These are phyloP conservation scores for Rehmannia glutinosa DNA, from an alignment of 257 asterid species.

Conservation along the genomic window DNA sequence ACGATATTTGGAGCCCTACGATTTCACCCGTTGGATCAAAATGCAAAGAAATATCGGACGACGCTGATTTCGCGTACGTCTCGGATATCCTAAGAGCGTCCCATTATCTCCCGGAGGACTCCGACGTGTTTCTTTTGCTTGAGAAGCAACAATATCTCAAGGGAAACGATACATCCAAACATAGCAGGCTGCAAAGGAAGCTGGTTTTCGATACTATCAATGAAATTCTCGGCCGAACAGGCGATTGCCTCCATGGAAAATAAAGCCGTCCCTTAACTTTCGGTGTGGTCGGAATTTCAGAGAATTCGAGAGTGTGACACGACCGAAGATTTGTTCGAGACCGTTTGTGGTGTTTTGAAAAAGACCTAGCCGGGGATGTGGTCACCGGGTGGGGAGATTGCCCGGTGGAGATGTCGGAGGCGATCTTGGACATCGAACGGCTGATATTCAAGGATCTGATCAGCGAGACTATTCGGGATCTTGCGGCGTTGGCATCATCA, in stretches of 20 bases:
- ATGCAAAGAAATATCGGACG: conserved; percentile 29
- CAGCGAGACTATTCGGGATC: conserved; percentile 64
- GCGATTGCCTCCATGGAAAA: conserved; percentile 80
- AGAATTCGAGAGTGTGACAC: conserved; percentile 42
- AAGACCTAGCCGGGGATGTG: conserved; percentile 60
- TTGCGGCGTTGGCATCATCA: conserved; percentile 42
- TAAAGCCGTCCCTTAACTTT: conserved; percentile 35
- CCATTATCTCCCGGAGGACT: conserved; percentile 45
- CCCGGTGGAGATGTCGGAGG: conserved; percentile 67
- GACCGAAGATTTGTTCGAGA: conserved; percentile 52
- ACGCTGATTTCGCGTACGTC: conserved; percentile 55
- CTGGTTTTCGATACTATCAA: conserved; percentile 57
- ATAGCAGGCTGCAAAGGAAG: conserved; percentile 53
- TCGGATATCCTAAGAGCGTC: conserved; percentile 64
- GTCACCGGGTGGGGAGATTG: conserved; percentile 75
- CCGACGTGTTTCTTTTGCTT: conserved; percentile 51
- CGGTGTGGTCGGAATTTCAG: conserved; percentile 67
- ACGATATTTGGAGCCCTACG: conserved; percentile 53
- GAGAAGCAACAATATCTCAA: conserved; percentile 75
- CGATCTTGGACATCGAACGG: conserved; percentile 75
- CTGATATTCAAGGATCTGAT: conserved; percentile 77
- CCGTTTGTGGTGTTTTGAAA: conserved; percentile 60
- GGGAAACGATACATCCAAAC: conserved; percentile 56
- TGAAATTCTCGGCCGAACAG: conserved; percentile 65
- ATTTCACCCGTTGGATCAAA: conserved; percentile 27